Conservation (phyloP, 768 basidiomycete genomes). For the Clathrus columnatus region DNA sequence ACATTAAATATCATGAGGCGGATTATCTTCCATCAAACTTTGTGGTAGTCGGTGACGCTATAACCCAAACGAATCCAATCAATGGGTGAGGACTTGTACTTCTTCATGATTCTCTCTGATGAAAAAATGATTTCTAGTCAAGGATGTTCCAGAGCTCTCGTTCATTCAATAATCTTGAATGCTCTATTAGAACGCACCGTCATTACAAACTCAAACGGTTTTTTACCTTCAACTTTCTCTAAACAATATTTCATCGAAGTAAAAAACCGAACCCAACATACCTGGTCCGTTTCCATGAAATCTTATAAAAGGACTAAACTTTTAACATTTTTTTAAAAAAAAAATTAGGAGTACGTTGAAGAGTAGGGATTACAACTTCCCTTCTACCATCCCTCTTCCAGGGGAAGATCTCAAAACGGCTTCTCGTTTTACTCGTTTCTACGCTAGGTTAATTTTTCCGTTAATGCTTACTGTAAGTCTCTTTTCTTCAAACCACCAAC, state of each 20-base stretch:
- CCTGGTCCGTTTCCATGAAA: conserved; percentile 5
- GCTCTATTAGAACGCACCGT: background rate
- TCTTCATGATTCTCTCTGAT: background rate
- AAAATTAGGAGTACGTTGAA: background rate
- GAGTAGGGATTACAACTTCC: conserved; percentile 11
- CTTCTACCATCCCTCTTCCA: conserved; percentile 11
- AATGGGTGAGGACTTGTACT: background rate
- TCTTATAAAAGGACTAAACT: background rate
- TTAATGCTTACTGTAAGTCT: background rate
- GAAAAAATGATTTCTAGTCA: background rate
- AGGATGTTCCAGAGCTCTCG: conserved; percentile 4
- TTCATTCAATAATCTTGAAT: background rate
- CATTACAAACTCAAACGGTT: background rate
- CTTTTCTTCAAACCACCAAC: too few relatives aligned
- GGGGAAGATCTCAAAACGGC: conserved; percentile 9
- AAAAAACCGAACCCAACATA: conserved; percentile 8
- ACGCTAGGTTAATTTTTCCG: background rate
- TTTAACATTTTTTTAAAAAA: background rate
- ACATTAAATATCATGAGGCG: background rate
- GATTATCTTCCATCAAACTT: conserved; percentile 7
- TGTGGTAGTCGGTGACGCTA: conserved; percentile 11
- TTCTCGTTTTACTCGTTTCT: background rate
- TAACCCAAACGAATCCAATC: conserved; percentile 3
- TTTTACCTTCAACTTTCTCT: background rate
- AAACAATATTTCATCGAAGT: conserved; percentile 1